phyloP scores from a whole-genome alignment of 169 alveolate species.

The Hepatocystis sp. region DNA sequence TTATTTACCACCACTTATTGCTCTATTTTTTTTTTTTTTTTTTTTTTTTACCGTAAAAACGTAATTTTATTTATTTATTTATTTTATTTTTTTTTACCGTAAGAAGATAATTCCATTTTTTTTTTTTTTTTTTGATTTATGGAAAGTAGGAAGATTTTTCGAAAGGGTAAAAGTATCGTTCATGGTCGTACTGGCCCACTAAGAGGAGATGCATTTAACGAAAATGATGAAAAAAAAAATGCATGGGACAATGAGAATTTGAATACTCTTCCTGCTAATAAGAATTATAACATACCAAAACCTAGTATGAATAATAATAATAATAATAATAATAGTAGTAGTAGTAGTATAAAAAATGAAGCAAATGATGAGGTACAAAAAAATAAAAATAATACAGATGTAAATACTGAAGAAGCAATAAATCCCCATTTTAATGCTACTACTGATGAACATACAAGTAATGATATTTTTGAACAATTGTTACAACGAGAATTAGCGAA shows the following conservation, averaged over 20 bases:
- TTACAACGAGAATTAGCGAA: slow-evolving; percentile 73
- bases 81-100: slow-evolving; percentile 5
- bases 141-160: slow-evolving; percentile 32
- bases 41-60: too few species aligned
- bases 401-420: slow-evolving; percentile 12
- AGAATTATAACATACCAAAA: neutral
- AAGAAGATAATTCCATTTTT: neutral
- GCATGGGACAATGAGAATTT: neutral
- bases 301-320: neutral
- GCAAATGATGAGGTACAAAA: neutral
- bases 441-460: slow-evolving; percentile 37
- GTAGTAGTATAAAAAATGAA: neutral
- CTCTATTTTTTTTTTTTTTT: too few species aligned
- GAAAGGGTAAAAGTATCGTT: slow-evolving; percentile 73
- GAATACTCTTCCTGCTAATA: neutral
- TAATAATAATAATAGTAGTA: neutral
- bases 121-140: too few species aligned
- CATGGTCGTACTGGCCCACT: slow-evolving; percentile 77
- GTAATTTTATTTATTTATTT: too few species aligned
- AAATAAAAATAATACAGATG: neutral
- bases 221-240: slow-evolving; percentile 10
- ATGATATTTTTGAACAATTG: slow-evolving; percentile 58
- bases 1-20: too few species aligned
- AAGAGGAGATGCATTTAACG: slow-evolving; percentile 41
- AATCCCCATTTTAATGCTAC: slow-evolving; percentile 29